phyloP scores from a whole-genome alignment of 306 rosid genomes.

The Dryas octopetala region DNA sequence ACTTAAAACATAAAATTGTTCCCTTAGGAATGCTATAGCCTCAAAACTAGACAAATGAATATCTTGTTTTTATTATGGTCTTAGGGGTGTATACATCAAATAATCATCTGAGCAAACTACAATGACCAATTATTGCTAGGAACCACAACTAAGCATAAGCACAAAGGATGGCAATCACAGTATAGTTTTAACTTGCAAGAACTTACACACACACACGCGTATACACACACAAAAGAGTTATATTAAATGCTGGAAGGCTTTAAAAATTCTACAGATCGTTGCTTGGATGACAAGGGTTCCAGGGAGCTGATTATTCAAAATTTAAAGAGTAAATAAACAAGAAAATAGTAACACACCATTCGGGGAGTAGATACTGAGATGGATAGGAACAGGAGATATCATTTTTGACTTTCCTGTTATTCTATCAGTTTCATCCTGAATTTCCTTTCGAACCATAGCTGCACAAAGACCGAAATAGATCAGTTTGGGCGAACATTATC shows the following conservation, averaged over 20 bases:
- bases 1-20: background rate
- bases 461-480: conserved; percentile 20
- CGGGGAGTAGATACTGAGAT: conserved; percentile 96
- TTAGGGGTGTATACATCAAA: background rate
- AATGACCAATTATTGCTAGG: background rate
- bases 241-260: background rate
- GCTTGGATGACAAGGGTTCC: background rate
- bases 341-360: conserved; percentile 49
- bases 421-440: conserved; percentile 95
- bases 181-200: background rate
- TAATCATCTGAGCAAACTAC: background rate
- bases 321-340: background rate
- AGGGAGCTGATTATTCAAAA: background rate
- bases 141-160: background rate
- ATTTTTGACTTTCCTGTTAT: conserved; percentile 79
- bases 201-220: background rate
- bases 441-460: conserved; percentile 87
- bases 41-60: background rate
- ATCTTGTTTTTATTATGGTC: background rate
- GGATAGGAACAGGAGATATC: conserved; percentile 93
- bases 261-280: background rate
- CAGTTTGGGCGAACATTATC: background rate
- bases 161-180: background rate
- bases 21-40: background rate
- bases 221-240: background rate